Percentiles rank a stretch among this genome's conserved stretches.
phyloP scores from a whole-genome alignment of 768 basidiomycete species.

The Kwoniella mangroviensis region DNA sequence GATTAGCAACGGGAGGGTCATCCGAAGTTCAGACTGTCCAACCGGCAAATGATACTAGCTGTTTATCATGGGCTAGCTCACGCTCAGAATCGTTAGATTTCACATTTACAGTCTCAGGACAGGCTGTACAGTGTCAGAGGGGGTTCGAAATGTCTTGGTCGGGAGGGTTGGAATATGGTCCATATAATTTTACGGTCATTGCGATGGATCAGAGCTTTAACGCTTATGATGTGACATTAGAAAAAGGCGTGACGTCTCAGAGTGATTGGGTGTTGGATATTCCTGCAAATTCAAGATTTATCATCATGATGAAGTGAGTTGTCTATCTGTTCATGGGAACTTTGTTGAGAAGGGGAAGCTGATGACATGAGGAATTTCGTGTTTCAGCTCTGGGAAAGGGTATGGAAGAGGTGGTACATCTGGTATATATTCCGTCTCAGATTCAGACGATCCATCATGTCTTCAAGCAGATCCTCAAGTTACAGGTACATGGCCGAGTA shows the following conservation, averaged over 20 bases:
- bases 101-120: slow-evolving; percentile 40
- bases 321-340: neutral
- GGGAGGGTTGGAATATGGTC: slow-evolving; percentile 31
- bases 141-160: slow-evolving; percentile 48
- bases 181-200: slow-evolving; percentile 46
- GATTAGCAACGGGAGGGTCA: slow-evolving; percentile 43
- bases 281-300: slow-evolving; percentile 43
- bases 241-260: slow-evolving; percentile 13
- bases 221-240: slow-evolving; percentile 42
- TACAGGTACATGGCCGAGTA: slow-evolving; percentile 41
- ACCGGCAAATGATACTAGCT: slow-evolving; percentile 32
- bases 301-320: slow-evolving; percentile 52
- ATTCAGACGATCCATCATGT: slow-evolving; percentile 27
- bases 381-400: slow-evolving; percentile 21
- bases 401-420: slow-evolving; percentile 46
- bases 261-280: slow-evolving; percentile 45
- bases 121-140: slow-evolving; percentile 37
- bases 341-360: neutral
- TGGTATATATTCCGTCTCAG: slow-evolving; percentile 42
- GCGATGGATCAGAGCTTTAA: slow-evolving; percentile 44
- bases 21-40: slow-evolving; percentile 41
- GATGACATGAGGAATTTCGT: neutral
- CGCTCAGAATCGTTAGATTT: slow-evolving; percentile 40
- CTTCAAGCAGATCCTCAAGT: slow-evolving; percentile 7
- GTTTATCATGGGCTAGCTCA: slow-evolving; percentile 30